A percentile compares a stretch with the other conserved stretches of the same genome.
phyloP scores from a whole-genome alignment of 1,139 yeast genomes.

The Meyerozyma carpophila region DNA sequence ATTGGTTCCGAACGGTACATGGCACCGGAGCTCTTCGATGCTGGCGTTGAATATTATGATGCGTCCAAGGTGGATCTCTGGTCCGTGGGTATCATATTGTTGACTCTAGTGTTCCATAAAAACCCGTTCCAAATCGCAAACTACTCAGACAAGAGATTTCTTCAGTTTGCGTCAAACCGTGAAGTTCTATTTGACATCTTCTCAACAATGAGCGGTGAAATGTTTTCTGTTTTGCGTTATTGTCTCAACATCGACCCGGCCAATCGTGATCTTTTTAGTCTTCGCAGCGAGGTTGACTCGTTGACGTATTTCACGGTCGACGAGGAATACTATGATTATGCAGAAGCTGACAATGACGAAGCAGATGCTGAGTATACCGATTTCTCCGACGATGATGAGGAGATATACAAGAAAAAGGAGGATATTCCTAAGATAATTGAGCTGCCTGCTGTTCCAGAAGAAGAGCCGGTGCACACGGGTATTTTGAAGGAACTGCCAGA shows the following conservation, averaged over 20 bases:
- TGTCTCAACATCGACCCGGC: constrained; percentile 82
- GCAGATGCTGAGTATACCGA: constrained; percentile 10
- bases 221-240: constrained; percentile 75
- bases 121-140: constrained; percentile 87
- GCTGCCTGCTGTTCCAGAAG: background rate
- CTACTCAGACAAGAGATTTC: constrained; percentile 76
- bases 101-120: constrained; percentile 83
- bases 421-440: background rate
- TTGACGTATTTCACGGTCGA: constrained; percentile 78
- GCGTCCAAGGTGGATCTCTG: constrained; percentile 89
- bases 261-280: constrained; percentile 61
- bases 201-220: constrained; percentile 82
- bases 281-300: constrained; percentile 54
- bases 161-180: constrained; percentile 82
- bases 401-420: constrained; percentile 11
- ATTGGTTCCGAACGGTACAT: constrained; percentile 93
- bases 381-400: constrained; percentile 16
- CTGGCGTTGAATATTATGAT: constrained; percentile 59
- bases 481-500: constrained; percentile 5
- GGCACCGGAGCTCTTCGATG: constrained; percentile 90
- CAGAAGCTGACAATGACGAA: constrained; percentile 16
- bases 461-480: constrained; percentile 3
- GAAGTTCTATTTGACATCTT: constrained; percentile 91
- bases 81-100: constrained; percentile 84
- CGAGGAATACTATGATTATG: constrained; percentile 53